A percentile compares a stretch with the other conserved stretches of the same genome.
Conservation (phyloP, 257 asterid species). For the Handroanthus guayacan region DNA sequence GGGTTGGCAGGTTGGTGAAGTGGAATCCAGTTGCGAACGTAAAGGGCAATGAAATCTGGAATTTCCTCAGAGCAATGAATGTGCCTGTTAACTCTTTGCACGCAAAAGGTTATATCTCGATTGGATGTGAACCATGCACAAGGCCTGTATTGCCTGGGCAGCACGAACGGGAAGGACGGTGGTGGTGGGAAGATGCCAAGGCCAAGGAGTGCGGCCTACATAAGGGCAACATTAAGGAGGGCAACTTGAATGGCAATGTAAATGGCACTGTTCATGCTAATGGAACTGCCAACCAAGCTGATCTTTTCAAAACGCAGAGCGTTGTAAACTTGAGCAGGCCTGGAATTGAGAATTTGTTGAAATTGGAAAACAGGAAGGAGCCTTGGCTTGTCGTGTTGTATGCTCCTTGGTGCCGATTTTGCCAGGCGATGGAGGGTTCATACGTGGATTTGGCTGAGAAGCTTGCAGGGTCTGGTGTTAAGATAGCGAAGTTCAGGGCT, state of each 20-base stretch:
- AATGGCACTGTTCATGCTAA: slow-evolving; percentile 47
- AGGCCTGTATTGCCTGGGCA: slow-evolving; percentile 84
- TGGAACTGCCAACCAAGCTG: slow-evolving; percentile 47
- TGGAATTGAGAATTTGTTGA: slow-evolving; percentile 80
- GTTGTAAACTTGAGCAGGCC: slow-evolving; percentile 66
- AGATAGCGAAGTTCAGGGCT: slow-evolving; percentile 83
- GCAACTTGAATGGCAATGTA: slow-evolving; percentile 46
- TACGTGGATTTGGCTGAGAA: slow-evolving; percentile 70
- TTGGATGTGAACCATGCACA: slow-evolving; percentile 96
- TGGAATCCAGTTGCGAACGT: slow-evolving; percentile 88
- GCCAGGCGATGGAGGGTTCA: slow-evolving; percentile 89
- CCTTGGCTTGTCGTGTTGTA: slow-evolving; percentile 83
- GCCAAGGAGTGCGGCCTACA: slow-evolving; percentile 94
- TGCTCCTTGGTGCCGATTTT: slow-evolving; percentile 92
- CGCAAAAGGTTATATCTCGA: slow-evolving; percentile 71
- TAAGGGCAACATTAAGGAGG: slow-evolving; percentile 84
- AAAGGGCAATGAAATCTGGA: slow-evolving; percentile 76
- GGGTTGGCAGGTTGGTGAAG: slow-evolving; percentile 83
- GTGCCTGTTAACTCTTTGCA: slow-evolving; percentile 85
- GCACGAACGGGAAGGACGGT: slow-evolving; percentile 93
- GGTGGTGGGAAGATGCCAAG: slow-evolving; percentile 99
- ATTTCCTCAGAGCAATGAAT: slow-evolving; percentile 69
- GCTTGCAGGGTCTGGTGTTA: slow-evolving; percentile 68
- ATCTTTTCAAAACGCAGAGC: slow-evolving; percentile 54
- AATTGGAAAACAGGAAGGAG: slow-evolving; percentile 68